These are phyloP conservation scores for Fusarium pseudograminearum DNA, from an alignment of 2,329 filamentous ascomycete species.

Conservation along the genomic window DNA sequence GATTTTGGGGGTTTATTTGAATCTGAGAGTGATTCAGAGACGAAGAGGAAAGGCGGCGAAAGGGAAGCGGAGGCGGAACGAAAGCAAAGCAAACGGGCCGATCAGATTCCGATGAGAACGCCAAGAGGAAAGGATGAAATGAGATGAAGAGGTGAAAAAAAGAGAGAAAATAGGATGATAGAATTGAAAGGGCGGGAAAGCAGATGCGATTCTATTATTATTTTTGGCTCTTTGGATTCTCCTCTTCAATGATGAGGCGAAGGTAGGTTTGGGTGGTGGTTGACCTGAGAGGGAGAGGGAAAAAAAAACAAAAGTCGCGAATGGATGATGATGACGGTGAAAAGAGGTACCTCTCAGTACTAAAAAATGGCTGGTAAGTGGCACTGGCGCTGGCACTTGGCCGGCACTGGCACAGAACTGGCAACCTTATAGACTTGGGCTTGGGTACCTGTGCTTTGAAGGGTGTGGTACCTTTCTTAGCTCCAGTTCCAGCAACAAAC, in stretches of 20 bases:
- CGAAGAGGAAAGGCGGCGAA: constrained; percentile 30
- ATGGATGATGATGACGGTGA: constrained; percentile 34
- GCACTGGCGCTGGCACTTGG: constrained; percentile 5
- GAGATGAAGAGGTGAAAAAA: constrained; percentile 7
- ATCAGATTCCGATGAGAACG: constrained; percentile 41
- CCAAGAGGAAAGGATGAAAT: constrained; percentile 33
- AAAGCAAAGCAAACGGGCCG: constrained; percentile 43
- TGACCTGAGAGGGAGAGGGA: constrained; percentile 5
- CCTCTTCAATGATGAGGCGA: constrained; percentile 30
- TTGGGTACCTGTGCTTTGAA: not conserved
- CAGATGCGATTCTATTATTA: constrained; percentile 29
- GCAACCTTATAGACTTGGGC: not conserved
- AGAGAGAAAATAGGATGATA: constrained; percentile 11
- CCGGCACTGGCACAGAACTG: constrained; percentile 11
- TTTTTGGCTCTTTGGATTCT: not conserved
- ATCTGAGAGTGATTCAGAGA: constrained; percentile 26
- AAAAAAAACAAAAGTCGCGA: constrained; percentile 25
- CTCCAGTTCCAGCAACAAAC: not conserved
- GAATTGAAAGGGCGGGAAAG: not conserved
- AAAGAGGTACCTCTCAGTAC: constrained; percentile 5
- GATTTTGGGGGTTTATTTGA: constrained; percentile 9
- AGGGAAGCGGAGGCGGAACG: constrained; percentile 43
- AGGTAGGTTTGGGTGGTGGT: not conserved
- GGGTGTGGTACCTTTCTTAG: constrained; percentile 1
- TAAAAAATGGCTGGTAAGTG: constrained; percentile 11